Percentiles rank a stretch among this genome's conserved stretches.
Conservation (phyloP, 2,329 filamentous ascomycete species). For the Dactylonectria macrodidyma region DNA sequence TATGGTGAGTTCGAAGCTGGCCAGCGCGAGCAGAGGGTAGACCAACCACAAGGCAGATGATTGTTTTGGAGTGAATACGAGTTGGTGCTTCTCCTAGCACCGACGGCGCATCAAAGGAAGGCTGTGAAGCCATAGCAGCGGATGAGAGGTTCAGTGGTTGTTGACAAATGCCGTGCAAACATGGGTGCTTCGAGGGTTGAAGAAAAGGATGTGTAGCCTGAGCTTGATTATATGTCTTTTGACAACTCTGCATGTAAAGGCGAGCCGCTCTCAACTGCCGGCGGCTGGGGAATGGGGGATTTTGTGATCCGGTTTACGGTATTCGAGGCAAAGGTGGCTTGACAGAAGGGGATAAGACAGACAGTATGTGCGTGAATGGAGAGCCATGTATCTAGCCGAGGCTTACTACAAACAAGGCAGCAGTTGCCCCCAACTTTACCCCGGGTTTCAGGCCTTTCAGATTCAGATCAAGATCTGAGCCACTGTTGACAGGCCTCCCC, state of each 20-base stretch:
- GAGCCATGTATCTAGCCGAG: background rate
- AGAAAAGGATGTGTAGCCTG: background rate
- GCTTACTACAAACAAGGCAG: conserved; percentile 1
- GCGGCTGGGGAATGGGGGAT: background rate
- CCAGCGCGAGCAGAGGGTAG: conserved; percentile 6
- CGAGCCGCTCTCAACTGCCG: background rate
- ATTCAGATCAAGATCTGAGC: background rate
- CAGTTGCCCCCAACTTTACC: background rate
- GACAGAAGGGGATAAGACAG: background rate
- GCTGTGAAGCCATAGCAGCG: background rate
- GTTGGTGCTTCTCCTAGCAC: conserved; percentile 2
- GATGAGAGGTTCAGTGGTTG: background rate
- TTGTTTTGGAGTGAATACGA: conserved; percentile 11
- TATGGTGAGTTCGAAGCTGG: background rate
- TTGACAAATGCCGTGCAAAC: background rate
- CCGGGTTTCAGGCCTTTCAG: background rate
- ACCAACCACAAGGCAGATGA: conserved; percentile 15
- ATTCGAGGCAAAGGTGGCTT: background rate
- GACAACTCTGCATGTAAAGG: too few species aligned
- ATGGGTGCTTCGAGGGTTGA: background rate
- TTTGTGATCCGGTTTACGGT: background rate
- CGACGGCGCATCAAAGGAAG: conserved; percentile 3
- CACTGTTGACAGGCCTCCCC: background rate
- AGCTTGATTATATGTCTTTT: background rate
- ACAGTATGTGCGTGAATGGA: background rate